Conservation (phyloP, 2,329 filamentous ascomycete species). For the Penicillium rolfsii region DNA sequence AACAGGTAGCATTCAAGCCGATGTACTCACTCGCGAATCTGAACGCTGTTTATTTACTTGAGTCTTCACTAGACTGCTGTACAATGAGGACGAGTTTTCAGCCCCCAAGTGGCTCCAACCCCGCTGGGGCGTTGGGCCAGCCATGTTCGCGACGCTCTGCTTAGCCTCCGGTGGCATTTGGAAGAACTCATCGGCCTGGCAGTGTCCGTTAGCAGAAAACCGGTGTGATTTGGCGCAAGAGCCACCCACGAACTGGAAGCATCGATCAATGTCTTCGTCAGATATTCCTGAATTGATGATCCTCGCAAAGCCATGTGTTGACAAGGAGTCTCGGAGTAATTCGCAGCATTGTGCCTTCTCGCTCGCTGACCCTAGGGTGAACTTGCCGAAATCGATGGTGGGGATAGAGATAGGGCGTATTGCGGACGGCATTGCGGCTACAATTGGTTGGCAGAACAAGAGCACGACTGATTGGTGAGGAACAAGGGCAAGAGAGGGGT, state of each 20-base stretch:
- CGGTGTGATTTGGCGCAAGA: background rate
- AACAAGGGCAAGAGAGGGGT: background rate
- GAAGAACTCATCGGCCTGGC: background rate
- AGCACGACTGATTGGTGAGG: background rate
- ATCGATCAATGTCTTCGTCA: background rate
- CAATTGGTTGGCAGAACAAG: background rate
- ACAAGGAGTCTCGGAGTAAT: background rate
- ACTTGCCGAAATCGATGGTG: background rate
- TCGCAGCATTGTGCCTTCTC: background rate
- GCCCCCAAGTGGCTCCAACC: conserved; percentile 6
- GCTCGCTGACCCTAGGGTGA: background rate
- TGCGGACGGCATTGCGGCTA: background rate
- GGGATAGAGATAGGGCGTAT: background rate
- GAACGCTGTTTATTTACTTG: background rate
- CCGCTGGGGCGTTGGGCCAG: conserved; percentile 4
- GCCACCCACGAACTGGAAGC: background rate
- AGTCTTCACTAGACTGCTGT: conserved; percentile 9
- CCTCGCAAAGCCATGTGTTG: background rate
- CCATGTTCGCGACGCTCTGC: background rate
- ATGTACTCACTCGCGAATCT: background rate
- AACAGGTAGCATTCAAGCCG: background rate
- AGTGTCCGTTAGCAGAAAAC: background rate
- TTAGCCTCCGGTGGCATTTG: background rate
- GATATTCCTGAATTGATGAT: background rate
- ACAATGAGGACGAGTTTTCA: conserved; percentile 1